A percentile compares a stretch with the other conserved stretches of the same genome.
phyloP scores from a whole-genome alignment of 305 asterid genomes.

The Stenogyne calaminthoides region DNA sequence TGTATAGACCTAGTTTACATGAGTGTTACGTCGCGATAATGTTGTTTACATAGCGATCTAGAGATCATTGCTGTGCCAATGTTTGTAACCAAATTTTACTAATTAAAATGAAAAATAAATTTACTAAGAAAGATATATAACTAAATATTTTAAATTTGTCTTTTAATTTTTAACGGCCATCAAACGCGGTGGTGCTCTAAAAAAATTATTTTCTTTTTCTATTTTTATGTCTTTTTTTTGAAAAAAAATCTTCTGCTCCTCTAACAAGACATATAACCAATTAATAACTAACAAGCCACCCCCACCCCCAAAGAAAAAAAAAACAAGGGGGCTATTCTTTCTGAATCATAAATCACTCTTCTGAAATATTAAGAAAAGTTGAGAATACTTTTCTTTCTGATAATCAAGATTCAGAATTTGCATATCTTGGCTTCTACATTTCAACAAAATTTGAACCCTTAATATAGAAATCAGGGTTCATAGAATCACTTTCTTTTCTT shows the following conservation, averaged over 20 bases:
- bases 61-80: no score
- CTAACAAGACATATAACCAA: slow-evolving; percentile 27
- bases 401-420: slow-evolving; percentile 17
- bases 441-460: slow-evolving; percentile 6
- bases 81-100: no score
- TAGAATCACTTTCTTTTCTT: neutral
- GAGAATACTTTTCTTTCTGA: neutral
- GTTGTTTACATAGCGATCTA: no score
- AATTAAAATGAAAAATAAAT: no score
- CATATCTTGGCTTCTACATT: neutral
- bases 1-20: no score
- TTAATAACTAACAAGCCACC: slow-evolving; percentile 30
- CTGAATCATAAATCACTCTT: neutral
- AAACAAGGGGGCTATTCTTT: neutral
- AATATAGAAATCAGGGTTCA: neutral
- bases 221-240: neutral
- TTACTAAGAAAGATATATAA: neutral
- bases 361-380: neutral
- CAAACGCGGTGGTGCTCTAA: slow-evolving; percentile 2
- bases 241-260: neutral
- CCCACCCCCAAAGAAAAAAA: neutral
- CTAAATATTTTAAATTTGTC: no score
- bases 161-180: neutral
- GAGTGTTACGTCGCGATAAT: no score
- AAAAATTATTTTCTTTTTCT: neutral